Percentiles rank a stretch among this genome's conserved stretches.
These are phyloP conservation scores for Aureobasidium namibiae DNA, from an alignment of 2,329 filamentous ascomycete species.

Conservation along the genomic window DNA sequence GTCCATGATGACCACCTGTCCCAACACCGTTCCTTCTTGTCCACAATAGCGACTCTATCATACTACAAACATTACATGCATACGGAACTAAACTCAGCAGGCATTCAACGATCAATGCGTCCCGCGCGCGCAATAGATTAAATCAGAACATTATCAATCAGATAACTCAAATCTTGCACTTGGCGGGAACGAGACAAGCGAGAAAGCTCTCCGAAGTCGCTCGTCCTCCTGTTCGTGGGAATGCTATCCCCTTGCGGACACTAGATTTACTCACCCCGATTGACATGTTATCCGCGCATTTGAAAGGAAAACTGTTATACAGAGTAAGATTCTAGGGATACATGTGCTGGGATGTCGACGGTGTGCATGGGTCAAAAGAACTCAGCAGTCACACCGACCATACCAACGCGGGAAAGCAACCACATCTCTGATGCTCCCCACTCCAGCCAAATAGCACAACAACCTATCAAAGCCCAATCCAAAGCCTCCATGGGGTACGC, in stretches of 20 bases:
- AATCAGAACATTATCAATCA: conserved; percentile 8
- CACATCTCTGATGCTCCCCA: conserved; percentile 74
- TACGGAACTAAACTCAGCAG: neutral
- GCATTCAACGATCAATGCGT: neutral
- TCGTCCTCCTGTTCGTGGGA: neutral
- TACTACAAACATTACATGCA: neutral
- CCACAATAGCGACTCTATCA: neutral
- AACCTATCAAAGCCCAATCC: conserved; percentile 84
- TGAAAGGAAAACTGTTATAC: neutral
- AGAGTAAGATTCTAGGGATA: neutral
- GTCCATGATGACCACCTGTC: neutral
- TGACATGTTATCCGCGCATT: neutral
- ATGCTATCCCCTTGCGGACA: neutral
- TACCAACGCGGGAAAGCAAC: conserved; percentile 75
- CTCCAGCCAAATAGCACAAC: conserved; percentile 72
- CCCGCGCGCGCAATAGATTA: conserved; percentile 8
- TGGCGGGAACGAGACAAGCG: neutral
- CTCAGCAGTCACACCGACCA: conserved; percentile 44
- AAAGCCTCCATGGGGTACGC: conserved; percentile 83
- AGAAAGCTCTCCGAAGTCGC: conserved; percentile 10
- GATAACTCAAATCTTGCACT: conserved; percentile 7
- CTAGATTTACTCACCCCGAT: neutral
- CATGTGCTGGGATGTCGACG: neutral
- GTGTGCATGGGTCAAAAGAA: too few species aligned
- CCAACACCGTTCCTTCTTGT: neutral